Conservation (phyloP, 176 grass and related monocot species). For the Saccharum officinarum region DNA sequence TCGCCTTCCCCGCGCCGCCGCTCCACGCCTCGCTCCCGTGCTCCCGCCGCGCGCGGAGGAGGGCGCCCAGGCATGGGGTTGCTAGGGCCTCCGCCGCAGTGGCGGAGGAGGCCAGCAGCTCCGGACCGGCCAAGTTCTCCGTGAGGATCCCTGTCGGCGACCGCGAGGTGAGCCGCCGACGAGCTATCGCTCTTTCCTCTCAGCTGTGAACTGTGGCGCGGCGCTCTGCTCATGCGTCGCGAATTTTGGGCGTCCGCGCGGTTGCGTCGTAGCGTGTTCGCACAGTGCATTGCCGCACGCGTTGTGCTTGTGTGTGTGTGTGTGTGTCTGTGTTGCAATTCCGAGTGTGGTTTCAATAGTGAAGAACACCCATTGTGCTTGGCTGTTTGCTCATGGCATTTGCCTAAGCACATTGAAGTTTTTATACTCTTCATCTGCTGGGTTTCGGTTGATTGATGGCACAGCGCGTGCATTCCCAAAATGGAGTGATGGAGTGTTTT, state of each 20-base stretch:
- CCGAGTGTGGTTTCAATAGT: background rate
- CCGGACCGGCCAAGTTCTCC: constrained; percentile 60
- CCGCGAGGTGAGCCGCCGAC: constrained; percentile 56
- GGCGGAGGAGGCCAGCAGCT: constrained; percentile 24
- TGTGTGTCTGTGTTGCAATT: background rate
- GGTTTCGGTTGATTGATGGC: constrained; percentile 16
- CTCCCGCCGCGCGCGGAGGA: constrained; percentile 23
- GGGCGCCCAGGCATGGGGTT: background rate
- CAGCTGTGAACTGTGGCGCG: background rate
- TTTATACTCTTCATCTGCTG: background rate
- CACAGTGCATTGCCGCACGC: constrained; percentile 1
- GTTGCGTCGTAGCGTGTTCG: background rate
- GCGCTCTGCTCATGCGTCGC: background rate
- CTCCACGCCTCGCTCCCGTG: constrained; percentile 33
- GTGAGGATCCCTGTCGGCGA: constrained; percentile 82
- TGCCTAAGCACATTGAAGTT: background rate
- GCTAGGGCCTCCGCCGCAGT: constrained; percentile 25
- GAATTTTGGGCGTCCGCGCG: background rate
- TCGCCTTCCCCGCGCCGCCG: constrained; percentile 29
- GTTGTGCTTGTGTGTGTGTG: no score
- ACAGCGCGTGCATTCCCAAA: background rate
- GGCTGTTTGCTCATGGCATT: background rate
- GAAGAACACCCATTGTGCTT: background rate
- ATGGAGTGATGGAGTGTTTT: background rate
- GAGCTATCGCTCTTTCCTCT: background rate